Base-by-base conservation (phyloP, 2,329 filamentous ascomycete species). In the Cryphonectria carpinicola region DNA sequence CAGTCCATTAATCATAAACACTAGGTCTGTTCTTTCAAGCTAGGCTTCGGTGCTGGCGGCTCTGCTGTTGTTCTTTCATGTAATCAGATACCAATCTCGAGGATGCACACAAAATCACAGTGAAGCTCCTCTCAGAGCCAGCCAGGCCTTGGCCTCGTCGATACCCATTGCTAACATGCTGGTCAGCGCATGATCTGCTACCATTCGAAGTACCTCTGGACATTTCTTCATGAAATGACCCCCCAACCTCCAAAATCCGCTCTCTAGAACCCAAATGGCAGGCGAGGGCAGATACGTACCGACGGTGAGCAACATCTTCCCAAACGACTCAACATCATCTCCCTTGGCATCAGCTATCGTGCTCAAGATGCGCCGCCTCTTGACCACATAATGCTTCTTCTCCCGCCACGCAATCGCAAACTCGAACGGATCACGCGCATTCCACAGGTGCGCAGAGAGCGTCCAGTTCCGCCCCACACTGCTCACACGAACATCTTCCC, bases 361-460 rank as follows among this genome's bases (percentile, higher is more conserved):
- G 22, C 63, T 70, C 8, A 56, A 41, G 28, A 43, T 72, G 39
- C 28, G 60, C 66, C 19, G 74, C 73, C 80, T 76, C 5, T 72
- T 78, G 3, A 83, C 77, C 6, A 83, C 77, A 43, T 79, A 78
- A 63, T 81, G 78, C n/a, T 76, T 76, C 70, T 75, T 78, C 11
- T 78, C 76, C 39, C 73, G 76, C 82, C 82, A 83, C 0, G 79
- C 79, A 39, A 77, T 70, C 5, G 79, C 79, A 75, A 84, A 84
- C 3, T 78, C 78, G n/a, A 80, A 64, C 0, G 80, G 74, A 32
- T 78, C 77, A 1, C 64, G 58, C 1, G 82, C 82, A 19, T 75
- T 61, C 82, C 82, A 84, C 25, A 84, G 74, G 17, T 79, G 74
- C 37, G 78, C 77, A 1, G 81, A 82, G 41, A 83, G 49, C 1